phyloP scores from a whole-genome alignment of 345 rosid species.

The Kandelia obovata region DNA sequence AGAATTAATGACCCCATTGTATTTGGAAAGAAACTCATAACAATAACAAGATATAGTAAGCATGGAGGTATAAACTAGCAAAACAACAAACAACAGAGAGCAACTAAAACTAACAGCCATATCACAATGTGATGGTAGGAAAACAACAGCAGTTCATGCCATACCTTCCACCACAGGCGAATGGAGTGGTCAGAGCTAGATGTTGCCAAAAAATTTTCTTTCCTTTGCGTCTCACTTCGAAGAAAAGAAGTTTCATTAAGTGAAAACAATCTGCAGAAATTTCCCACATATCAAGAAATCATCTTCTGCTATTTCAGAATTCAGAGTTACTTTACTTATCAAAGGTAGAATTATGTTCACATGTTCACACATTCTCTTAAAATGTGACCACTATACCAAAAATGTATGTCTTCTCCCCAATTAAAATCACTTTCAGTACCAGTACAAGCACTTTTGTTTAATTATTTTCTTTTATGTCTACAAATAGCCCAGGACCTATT shows the following conservation, averaged over 20 bases:
- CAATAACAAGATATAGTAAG: neutral
- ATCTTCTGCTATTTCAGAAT: too few relatives aligned
- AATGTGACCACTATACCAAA: too few relatives aligned
- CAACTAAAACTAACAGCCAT: neutral
- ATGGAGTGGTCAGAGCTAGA: conserved; percentile 59
- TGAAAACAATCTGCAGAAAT: conserved; percentile 48
- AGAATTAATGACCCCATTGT: neutral
- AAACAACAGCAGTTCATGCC: conserved; percentile 9
- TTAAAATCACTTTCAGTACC: too few relatives aligned
- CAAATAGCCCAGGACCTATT: too few relatives aligned
- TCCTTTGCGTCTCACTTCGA: conserved; percentile 36
- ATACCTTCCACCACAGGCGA: conserved; percentile 80
- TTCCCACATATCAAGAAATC: conserved; percentile 4
- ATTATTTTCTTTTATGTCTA: too few relatives aligned
- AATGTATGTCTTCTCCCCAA: too few relatives aligned
- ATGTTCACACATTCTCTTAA: too few relatives aligned
- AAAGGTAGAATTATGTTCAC: too few relatives aligned
- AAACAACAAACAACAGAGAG: neutral
- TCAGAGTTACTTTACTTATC: too few relatives aligned
- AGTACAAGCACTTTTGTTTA: too few relatives aligned
- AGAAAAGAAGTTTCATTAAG: conserved; percentile 37
- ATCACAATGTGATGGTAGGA: neutral
- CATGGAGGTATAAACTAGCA: neutral
- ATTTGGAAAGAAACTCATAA: neutral
- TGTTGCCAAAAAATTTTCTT: conserved; percentile 50